phyloP scores from a whole-genome alignment of 169 alveolate genomes.

The Plasmodium gonderi region DNA sequence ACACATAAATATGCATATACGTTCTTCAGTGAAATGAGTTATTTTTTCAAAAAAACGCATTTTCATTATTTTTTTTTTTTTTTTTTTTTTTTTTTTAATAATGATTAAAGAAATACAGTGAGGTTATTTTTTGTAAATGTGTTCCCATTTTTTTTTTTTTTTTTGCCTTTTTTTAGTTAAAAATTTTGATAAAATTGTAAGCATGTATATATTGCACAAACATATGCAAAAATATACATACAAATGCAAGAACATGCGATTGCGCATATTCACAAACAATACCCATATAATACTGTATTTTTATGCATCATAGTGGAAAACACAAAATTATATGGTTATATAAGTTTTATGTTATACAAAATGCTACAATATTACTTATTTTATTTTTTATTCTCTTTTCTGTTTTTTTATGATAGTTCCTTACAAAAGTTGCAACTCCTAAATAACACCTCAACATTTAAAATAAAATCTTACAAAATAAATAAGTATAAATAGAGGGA shows the following conservation, averaged over 20 bases:
- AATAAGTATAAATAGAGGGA: neutral
- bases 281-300: neutral
- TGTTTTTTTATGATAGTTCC: neutral
- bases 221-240: neutral
- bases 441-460: neutral
- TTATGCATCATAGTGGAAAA: neutral
- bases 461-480: neutral
- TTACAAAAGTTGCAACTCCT: neutral
- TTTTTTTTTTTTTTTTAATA: neutral
- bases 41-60: neutral
- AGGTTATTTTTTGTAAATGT: neutral
- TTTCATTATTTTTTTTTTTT: too few species aligned
- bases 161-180: neutral
- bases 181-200: neutral
- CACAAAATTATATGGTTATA: neutral
- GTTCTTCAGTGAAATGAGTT: neutral
- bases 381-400: neutral
- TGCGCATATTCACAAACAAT: neutral
- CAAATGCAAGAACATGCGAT: neutral
- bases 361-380: too few species aligned
- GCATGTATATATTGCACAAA: neutral
- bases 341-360: neutral
- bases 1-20: neutral
- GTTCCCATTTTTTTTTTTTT: neutral
- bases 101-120: neutral